Evolutionary conservation across 768 basidiomycete genomes (phyloP), one percentile per base, ranked within the genome.

Genomic region (Scleroderma bovista): DNA sequence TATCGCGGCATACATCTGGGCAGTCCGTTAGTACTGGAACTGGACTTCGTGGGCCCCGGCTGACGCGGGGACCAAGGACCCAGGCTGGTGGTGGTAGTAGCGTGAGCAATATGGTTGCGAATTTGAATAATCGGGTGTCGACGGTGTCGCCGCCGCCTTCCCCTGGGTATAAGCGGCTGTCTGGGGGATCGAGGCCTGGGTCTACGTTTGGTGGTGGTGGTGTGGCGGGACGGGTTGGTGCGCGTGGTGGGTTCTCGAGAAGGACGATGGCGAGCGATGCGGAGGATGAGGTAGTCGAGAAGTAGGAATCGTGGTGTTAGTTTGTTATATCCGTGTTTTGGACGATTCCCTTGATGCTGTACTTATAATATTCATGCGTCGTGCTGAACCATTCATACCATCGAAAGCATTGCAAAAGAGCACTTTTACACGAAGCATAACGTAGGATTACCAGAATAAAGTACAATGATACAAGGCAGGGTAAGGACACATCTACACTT

Each of bases 191-290:
- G n/a, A n/a, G n/a, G n/a, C n/a, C n/a, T n/a, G n/a, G n/a, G n/a
- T n/a, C 63, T 5, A 54, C 57, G 33, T 44, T 63, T 15, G 39
- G 53, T 6, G 55, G 50, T 12, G 54, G 55, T 1, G 38, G 46
- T 1, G 61, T 56, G 20, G 8, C 42, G 8, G 65, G 55, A 41
- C 79, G 73, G 54, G 60, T 78, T 6, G 76, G 79, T n/a, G 69
- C 43, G 54, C 67, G 72, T 26, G 71, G 75, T 33, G 73, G 76
- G 26, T 74, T 83, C 48, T 83, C 86, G 47, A 77, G 86, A 60
- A 77, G 86, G 64, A 88, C 87, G 44, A 85, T 86, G 83, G 86
- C 84, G 37, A 87, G 85, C 60, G 88, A 90, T 60, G 87, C 87
- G 32, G 88, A 91, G 62, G 88, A 89, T 54, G 79, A 85, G 56